phyloP scores from a whole-genome alignment of 257 asterid species.

The Echium plantagineum region DNA sequence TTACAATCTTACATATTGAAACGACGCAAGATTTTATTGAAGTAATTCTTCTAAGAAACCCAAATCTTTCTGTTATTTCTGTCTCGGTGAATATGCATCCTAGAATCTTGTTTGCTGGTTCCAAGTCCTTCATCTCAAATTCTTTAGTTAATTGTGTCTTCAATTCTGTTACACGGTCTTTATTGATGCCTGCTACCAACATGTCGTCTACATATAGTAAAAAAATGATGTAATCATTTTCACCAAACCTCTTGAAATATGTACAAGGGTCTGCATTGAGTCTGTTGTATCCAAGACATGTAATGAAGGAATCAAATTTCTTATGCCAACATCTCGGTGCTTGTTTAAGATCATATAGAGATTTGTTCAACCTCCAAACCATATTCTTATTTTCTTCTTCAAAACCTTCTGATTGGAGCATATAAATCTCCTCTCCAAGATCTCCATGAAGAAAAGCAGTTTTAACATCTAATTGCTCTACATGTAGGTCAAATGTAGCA shows the following conservation, averaged over 20 bases:
- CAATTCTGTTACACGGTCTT: constrained; percentile 2
- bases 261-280: constrained; percentile 9
- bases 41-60: constrained; percentile 4
- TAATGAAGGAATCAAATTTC: constrained; percentile 10
- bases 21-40: no score
- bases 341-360: no score
- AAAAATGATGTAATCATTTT: constrained; percentile 8
- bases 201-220: no score
- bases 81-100: neutral
- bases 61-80: no score
- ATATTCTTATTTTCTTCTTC: no score
- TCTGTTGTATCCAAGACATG: constrained; percentile 10
- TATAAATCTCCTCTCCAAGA: no score
- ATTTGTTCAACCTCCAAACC: constrained; percentile 5
- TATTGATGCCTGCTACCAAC: constrained; percentile 9
- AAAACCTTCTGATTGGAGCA: no score
- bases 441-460: no score
- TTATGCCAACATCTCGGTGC: constrained; percentile 9
- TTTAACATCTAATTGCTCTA: no score
- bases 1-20: no score
- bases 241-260: constrained; percentile 11
- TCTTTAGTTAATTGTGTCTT: constrained; percentile 9
- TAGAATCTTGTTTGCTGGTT: constrained; percentile 6
- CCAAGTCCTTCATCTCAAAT: no score
- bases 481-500: no score